phyloP scores from a whole-genome alignment of 805 yeast species.

The Metschnikowia peoriensis region DNA sequence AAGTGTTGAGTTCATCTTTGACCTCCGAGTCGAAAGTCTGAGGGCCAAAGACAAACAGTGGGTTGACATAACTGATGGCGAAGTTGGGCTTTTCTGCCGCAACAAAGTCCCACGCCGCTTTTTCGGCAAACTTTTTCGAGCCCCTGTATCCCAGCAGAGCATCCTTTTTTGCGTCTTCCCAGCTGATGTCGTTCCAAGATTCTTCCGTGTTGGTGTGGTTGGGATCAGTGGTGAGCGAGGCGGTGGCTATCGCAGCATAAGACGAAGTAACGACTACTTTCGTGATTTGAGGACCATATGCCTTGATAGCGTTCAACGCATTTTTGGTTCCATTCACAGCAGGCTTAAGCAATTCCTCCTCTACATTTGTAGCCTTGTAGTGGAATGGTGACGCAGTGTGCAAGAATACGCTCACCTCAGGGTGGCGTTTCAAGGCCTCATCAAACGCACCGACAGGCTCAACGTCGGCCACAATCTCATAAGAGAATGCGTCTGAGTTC shows the following conservation, averaged over 20 bases:
- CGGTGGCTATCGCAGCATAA: conserved; percentile 13
- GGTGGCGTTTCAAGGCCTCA: conserved; percentile 42
- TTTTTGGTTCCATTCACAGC: conserved; percentile 36
- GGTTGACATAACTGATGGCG: conserved; percentile 33
- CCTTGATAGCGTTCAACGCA: conserved; percentile 14
- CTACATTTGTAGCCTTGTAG: conserved; percentile 43
- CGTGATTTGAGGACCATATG: conserved; percentile 9
- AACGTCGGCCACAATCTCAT: conserved; percentile 49
- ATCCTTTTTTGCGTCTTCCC: conserved; percentile 35
- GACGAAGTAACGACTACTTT: conserved; percentile 15
- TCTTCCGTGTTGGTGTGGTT: conserved; percentile 3
- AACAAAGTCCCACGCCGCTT: conserved; percentile 32
- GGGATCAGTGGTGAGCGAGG: conserved; percentile 4
- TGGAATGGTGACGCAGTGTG: conserved; percentile 64
- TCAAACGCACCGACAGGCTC: conserved; percentile 45
- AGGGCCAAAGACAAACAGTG: conserved; percentile 26
- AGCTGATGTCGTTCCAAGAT: conserved; percentile 51
- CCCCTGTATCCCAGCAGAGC: conserved; percentile 5
- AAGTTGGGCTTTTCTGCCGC: conserved; percentile 30
- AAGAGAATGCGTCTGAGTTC: conserved; percentile 32
- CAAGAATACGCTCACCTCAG: conserved; percentile 51
- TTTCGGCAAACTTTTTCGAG: conserved; percentile 23
- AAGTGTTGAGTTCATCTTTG: conserved; percentile 33
- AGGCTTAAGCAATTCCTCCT: conserved; percentile 52
- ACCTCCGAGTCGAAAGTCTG: conserved; percentile 28